Conservation (phyloP, 805 yeast genomes). For the Cyberlindnera japonica region DNA sequence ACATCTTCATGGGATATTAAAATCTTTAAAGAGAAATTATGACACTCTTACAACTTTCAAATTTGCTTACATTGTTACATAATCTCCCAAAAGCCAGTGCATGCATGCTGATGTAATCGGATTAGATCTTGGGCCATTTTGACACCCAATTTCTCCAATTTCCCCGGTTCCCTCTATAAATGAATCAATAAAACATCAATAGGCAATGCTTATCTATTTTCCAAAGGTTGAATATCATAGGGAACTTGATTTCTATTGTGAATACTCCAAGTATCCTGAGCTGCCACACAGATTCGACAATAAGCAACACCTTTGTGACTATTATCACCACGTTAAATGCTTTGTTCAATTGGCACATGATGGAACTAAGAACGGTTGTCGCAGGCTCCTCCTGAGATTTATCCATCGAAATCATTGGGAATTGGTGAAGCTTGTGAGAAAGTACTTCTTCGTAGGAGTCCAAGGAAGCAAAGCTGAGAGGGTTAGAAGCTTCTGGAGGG, state of each 20-base stretch:
- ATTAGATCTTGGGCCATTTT: too few relatives aligned
- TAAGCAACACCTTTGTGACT: slow-evolving; percentile 2
- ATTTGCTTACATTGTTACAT: too few relatives aligned
- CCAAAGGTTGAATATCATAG: slow-evolving; percentile 1
- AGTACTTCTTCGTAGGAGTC: slow-evolving; percentile 9
- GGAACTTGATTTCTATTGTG: slow-evolving; percentile 4
- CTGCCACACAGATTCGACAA: slow-evolving; percentile 8
- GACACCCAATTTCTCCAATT: too few relatives aligned
- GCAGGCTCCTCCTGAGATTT: slow-evolving; percentile 3
- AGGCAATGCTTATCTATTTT: slow-evolving; percentile 11
- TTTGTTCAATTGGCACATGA: slow-evolving; percentile 8
- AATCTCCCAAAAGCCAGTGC: too few relatives aligned
- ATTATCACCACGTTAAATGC: slow-evolving; percentile 9
- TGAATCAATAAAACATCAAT: too few relatives aligned
- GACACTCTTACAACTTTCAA: too few relatives aligned
- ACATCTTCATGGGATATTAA: too few relatives aligned
- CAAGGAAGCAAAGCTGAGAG: slow-evolving; percentile 5
- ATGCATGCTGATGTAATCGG: too few relatives aligned
- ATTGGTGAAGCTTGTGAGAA: slow-evolving; percentile 2
- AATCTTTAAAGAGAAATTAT: too few relatives aligned
- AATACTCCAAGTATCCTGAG: slow-evolving; percentile 1
- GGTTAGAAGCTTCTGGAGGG: slow-evolving; percentile 7
- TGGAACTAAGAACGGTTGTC: slow-evolving; percentile 8
- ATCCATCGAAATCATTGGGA: slow-evolving; percentile 4
- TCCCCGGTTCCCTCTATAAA: too few relatives aligned